A percentile compares a stretch with the other conserved stretches of the same genome.
phyloP scores from a whole-genome alignment of 2,329 filamentous ascomycete genomes.

The Cladosporium velox region DNA sequence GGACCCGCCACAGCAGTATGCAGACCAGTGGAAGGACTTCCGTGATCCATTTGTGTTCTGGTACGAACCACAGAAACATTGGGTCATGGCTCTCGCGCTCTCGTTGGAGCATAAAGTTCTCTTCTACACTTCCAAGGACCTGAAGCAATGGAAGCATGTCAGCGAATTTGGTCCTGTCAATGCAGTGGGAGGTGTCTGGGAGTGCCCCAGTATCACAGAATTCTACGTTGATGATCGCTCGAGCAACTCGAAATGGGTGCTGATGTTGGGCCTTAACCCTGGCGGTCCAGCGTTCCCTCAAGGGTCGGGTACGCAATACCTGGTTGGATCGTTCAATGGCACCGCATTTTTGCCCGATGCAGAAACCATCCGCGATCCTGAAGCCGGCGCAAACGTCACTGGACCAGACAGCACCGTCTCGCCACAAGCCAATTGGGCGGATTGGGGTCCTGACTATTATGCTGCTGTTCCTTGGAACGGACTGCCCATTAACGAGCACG shows the following conservation, averaged over 20 bases:
- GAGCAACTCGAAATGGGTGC: neutral
- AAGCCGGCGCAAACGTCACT: neutral
- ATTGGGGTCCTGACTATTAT: constrained; percentile 1
- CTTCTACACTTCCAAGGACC: neutral
- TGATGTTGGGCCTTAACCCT: constrained; percentile 7
- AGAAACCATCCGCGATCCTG: neutral
- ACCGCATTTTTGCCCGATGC: neutral
- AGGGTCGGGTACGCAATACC: neutral
- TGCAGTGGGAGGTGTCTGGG: neutral
- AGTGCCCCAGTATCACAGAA: neutral
- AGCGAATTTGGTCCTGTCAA: neutral
- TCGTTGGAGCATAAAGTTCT: neutral
- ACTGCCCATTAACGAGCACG: neutral
- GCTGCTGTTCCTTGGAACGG: constrained; percentile 8
- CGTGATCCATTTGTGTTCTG: constrained; percentile 10
- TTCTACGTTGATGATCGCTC: neutral
- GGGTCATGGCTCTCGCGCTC: neutral
- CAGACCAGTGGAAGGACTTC: constrained; percentile 4
- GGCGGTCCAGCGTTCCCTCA: neutral
- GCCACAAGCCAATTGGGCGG: neutral
- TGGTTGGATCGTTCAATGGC: constrained; percentile 1
- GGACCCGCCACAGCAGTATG: neutral
- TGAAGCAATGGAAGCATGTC: neutral
- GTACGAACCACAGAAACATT: neutral
- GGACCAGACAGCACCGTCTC: neutral